Evolutionary conservation across 371 early-diverging fungal genomes (phyloP).

Genomic region (Apophysomyces ossiformis): DNA sequence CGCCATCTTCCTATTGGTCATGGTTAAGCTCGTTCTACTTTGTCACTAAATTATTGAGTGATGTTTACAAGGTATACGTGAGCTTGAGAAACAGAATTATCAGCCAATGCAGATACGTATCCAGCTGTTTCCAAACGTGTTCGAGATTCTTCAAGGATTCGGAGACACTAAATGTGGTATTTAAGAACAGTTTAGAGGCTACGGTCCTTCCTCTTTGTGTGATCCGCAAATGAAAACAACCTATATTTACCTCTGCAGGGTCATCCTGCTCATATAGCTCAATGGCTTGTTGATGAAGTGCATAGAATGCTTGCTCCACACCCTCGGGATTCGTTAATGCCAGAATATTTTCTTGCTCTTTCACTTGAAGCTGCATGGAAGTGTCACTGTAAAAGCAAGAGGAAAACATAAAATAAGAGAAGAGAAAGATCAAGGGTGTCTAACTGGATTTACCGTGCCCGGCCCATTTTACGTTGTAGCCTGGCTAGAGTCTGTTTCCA

Average conservation of each 20-base stretch:
- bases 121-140: background rate
- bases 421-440: background rate
- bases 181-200: background rate
- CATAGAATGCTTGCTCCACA: background rate
- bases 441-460: conserved; percentile 6
- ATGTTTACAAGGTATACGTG: background rate
- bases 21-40: background rate
- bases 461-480: conserved; percentile 8
- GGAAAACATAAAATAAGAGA: background rate
- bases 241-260: background rate
- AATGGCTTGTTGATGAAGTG: conserved; percentile 3
- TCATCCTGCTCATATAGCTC: background rate
- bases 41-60: background rate
- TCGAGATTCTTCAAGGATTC: background rate
- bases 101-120: background rate
- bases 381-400: background rate
- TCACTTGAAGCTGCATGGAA: background rate
- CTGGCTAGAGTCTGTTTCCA: conserved; percentile 32
- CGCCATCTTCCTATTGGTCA: conserved; percentile 20
- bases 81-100: conserved; percentile 4
- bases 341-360: background rate
- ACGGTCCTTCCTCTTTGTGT: too few relatives aligned
- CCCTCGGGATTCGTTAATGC: conserved; percentile 1
- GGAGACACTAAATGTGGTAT: background rate
- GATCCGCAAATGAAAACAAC: background rate